These are phyloP conservation scores for Gleditsia sinensis DNA, from an alignment of 306 rosid genomes.

Conservation along the genomic window DNA sequence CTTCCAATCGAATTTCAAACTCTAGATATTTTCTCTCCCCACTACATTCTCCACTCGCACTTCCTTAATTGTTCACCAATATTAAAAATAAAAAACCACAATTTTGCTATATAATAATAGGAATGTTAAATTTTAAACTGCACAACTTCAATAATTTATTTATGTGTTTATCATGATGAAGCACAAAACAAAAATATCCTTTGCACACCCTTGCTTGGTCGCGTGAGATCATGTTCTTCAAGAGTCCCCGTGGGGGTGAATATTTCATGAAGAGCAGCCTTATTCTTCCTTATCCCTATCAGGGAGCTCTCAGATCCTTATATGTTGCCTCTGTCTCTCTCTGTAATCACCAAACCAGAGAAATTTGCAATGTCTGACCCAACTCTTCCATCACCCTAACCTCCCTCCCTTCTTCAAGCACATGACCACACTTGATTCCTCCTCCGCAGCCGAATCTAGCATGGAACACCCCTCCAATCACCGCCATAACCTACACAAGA, in stretches of 20 bases:
- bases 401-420: not conserved
- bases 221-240: not conserved
- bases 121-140: too few species aligned
- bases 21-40: slow-evolving; percentile 38
- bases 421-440: slow-evolving; percentile 47
- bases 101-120: too few species aligned
- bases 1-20: not conserved
- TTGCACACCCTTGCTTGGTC: slow-evolving; percentile 11
- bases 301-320: not conserved
- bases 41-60: slow-evolving; percentile 16
- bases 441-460: slow-evolving; percentile 37
- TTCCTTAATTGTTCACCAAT: too few species aligned
- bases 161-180: too few species aligned
- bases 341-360: not conserved
- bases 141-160: too few species aligned
- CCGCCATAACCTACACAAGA: slow-evolving; percentile 36
- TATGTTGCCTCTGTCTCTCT: not conserved
- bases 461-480: slow-evolving; percentile 43
- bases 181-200: too few species aligned
- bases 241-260: not conserved
- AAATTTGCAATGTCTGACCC: not conserved
- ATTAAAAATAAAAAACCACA: too few species aligned
- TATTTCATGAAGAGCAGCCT: not conserved
- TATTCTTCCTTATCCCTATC: not conserved
- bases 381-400: not conserved